Percentiles rank a stretch among this genome's conserved stretches.
phyloP scores from a whole-genome alignment of 805 yeast species.

The Candida fluviatilis region DNA sequence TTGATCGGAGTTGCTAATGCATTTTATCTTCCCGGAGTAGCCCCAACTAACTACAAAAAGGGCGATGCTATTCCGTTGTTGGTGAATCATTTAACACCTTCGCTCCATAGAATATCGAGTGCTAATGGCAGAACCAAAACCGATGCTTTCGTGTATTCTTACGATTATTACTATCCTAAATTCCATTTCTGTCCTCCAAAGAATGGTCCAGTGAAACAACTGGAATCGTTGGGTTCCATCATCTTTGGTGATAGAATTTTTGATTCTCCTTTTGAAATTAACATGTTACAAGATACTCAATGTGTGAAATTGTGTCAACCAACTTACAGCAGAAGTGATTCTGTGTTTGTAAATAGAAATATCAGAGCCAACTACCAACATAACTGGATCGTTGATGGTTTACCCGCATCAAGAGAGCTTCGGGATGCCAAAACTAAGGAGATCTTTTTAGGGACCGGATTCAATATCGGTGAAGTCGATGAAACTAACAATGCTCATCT shows the following conservation, averaged over 20 bases:
- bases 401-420: conserved; percentile 77
- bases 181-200: conserved; percentile 82
- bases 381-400: conserved; percentile 93
- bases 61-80: conserved; percentile 72
- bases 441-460: conserved; percentile 74
- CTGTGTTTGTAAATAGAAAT: conserved; percentile 70
- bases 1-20: conserved; percentile 34
- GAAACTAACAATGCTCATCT: conserved; percentile 54
- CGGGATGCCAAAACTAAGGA: conserved; percentile 55
- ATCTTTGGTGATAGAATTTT: conserved; percentile 94
- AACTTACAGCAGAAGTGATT: conserved; percentile 60
- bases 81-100: conserved; percentile 90
- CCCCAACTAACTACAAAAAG: conserved; percentile 81
- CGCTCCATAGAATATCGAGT: conserved; percentile 38
- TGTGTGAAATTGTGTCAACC: conserved; percentile 68
- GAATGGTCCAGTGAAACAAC: conserved; percentile 63
- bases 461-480: conserved; percentile 70
- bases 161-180: conserved; percentile 77
- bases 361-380: conserved; percentile 80
- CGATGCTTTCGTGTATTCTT: conserved; percentile 62
- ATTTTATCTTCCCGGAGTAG: conserved; percentile 93
- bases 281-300: conserved; percentile 66
- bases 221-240: conserved; percentile 88
- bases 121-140: conserved; percentile 29
- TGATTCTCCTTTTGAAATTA: conserved; percentile 81